Percentiles rank a stretch among this genome's conserved stretches.
These are phyloP conservation scores for Lophiostoma macrostomum DNA, from an alignment of 495 filamentous ascomycete species.

Conservation along the genomic window DNA sequence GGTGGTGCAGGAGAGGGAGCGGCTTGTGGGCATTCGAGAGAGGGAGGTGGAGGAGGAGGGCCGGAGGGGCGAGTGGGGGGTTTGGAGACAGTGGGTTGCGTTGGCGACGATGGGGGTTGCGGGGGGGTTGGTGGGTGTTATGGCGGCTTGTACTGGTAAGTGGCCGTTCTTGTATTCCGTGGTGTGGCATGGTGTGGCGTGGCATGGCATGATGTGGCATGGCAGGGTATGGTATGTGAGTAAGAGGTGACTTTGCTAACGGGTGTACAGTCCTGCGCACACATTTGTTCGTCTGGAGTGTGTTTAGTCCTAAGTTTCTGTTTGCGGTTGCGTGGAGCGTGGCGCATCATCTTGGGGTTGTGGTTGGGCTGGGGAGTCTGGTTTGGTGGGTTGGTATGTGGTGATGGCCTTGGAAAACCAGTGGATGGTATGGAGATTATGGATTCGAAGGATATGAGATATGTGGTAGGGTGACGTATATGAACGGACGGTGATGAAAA, in stretches of 20 bases:
- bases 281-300: constrained; percentile 98
- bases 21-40: background rate
- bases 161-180: too few relatives aligned
- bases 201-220: too few relatives aligned
- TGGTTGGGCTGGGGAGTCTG: constrained; percentile 55
- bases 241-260: too few relatives aligned
- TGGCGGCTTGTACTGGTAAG: constrained; percentile 90
- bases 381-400: constrained; percentile 42
- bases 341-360: constrained; percentile 73
- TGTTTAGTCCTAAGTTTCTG: constrained; percentile 95
- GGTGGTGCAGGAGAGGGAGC: constrained; percentile 14
- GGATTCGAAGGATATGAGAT: background rate
- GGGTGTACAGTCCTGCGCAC: constrained; percentile 73
- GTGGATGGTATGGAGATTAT: background rate
- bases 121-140: constrained; percentile 63
- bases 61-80: constrained; percentile 1
- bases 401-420: background rate
- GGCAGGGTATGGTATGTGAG: too few relatives aligned
- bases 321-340: constrained; percentile 85
- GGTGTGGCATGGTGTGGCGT: too few relatives aligned
- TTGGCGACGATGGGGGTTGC: constrained; percentile 66
- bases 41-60: background rate
- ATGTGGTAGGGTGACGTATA: background rate
- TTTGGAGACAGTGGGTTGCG: constrained; percentile 47
- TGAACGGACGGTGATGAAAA: too few relatives aligned